Conservation (phyloP, 2,329 filamentous ascomycete genomes). For the Raffaelea ambrosiae region DNA sequence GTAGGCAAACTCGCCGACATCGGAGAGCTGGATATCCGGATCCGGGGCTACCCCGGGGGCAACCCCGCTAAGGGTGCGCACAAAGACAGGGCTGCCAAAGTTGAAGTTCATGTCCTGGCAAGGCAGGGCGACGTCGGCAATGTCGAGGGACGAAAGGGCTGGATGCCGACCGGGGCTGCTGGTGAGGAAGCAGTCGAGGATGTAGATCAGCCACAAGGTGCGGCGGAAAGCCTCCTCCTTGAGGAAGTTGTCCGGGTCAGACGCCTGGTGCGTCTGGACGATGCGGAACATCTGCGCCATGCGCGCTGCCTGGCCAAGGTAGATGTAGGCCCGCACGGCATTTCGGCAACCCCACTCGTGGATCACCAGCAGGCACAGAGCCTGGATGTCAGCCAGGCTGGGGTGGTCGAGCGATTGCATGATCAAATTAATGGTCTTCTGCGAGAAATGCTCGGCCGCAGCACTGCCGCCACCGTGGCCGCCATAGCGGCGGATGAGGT, state of each 20-base stretch:
- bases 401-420: conserved; percentile 52
- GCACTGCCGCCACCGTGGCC: conserved; percentile 39
- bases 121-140: conserved; percentile 46
- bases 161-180: conserved; percentile 53
- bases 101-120: conserved; percentile 56
- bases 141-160: conserved; percentile 45
- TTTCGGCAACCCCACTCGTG: conserved; percentile 56
- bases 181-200: conserved; percentile 53
- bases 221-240: conserved; percentile 54
- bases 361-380: conserved; percentile 51
- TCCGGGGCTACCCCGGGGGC: conserved; percentile 29
- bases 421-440: conserved; percentile 48
- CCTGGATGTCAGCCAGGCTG: conserved; percentile 52
- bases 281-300: conserved; percentile 59
- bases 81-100: conserved; percentile 50
- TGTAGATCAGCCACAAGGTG: conserved; percentile 54
- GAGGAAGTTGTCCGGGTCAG: conserved; percentile 50
- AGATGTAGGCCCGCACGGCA: conserved; percentile 54
- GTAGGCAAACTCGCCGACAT: conserved; percentile 53
- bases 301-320: conserved; percentile 53
- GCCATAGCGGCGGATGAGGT: conserved; percentile 50
- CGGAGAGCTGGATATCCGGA: conserved; percentile 29
- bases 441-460: conserved; percentile 51
- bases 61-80: conserved; percentile 43
- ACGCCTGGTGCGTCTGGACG: conserved; percentile 41